phyloP scores from a whole-genome alignment of 2,329 filamentous ascomycete genomes.

The Pseudocercospora crystallina region DNA sequence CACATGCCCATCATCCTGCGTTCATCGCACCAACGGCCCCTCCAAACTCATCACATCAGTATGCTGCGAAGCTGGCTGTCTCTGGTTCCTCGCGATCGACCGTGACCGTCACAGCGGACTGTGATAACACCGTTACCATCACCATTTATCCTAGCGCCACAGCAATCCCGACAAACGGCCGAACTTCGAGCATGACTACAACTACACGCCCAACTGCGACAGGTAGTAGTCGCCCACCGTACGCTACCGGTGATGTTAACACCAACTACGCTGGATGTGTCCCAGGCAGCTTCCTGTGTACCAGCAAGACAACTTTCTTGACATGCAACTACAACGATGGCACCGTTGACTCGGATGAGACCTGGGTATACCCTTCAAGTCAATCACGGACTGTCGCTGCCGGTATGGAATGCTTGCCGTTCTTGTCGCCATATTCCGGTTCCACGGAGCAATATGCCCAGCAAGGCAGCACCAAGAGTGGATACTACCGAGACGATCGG shows the following conservation, averaged over 20 bases:
- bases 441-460: slow-evolving; percentile 24
- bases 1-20: too few relatives aligned
- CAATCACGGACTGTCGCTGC: slow-evolving; percentile 32
- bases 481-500: slow-evolving; percentile 35
- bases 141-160: slow-evolving; percentile 16
- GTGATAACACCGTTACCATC: slow-evolving; percentile 25
- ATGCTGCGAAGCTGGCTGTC: background rate
- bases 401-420: slow-evolving; percentile 40
- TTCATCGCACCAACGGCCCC: too few relatives aligned
- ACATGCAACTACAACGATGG: slow-evolving; percentile 38
- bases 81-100: background rate
- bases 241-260: slow-evolving; percentile 31
- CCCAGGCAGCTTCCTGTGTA: slow-evolving; percentile 43
- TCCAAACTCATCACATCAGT: too few relatives aligned
- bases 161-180: slow-evolving; percentile 8
- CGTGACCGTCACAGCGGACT: slow-evolving; percentile 24
- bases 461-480: slow-evolving; percentile 27
- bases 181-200: slow-evolving; percentile 10
- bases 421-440: slow-evolving; percentile 28
- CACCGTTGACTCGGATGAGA: slow-evolving; percentile 14
- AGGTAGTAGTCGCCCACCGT: slow-evolving; percentile 18
- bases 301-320: slow-evolving; percentile 34
- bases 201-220: slow-evolving; percentile 11
- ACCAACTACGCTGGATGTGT: slow-evolving; percentile 37
- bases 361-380: slow-evolving; percentile 33